Percentiles rank a stretch among this genome's conserved stretches.
phyloP scores from a whole-genome alignment of 176 grass and related monocot genomes.

The Pontederia crassipes region DNA sequence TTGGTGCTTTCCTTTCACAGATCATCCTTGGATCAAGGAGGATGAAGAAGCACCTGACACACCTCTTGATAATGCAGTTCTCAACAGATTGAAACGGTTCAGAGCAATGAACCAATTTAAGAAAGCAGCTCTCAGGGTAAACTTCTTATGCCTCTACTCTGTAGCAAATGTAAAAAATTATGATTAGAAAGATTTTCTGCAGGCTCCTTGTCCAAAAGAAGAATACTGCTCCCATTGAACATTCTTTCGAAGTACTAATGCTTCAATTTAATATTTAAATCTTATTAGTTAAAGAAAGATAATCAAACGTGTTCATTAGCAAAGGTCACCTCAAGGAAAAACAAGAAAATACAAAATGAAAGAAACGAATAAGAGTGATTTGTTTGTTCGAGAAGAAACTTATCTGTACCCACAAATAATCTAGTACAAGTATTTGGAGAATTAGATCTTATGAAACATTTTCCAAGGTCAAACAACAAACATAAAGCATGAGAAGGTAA shows the following conservation, averaged over 20 bases:
- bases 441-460: no score
- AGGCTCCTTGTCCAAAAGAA: not conserved
- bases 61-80: conserved; percentile 21
- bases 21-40: conserved; percentile 23
- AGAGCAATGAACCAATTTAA: conserved; percentile 22
- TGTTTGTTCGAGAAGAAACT: no score
- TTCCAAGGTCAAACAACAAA: not conserved
- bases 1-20: not conserved
- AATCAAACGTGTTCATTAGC: no score
- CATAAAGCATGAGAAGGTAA: not conserved
- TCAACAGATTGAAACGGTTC: conserved; percentile 18
- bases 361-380: no score
- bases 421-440: no score
- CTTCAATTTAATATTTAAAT: no score
- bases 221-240: no score
- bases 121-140: conserved; percentile 21
- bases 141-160: not conserved
- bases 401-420: no score
- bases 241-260: no score
- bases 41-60: conserved; percentile 20
- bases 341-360: no score
- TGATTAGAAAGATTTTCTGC: not conserved
- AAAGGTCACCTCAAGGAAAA: no score
- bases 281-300: no score
- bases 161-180: not conserved